These are phyloP conservation scores for Rhodocollybia butyracea DNA, from an alignment of 768 basidiomycete species.

Conservation along the genomic window DNA sequence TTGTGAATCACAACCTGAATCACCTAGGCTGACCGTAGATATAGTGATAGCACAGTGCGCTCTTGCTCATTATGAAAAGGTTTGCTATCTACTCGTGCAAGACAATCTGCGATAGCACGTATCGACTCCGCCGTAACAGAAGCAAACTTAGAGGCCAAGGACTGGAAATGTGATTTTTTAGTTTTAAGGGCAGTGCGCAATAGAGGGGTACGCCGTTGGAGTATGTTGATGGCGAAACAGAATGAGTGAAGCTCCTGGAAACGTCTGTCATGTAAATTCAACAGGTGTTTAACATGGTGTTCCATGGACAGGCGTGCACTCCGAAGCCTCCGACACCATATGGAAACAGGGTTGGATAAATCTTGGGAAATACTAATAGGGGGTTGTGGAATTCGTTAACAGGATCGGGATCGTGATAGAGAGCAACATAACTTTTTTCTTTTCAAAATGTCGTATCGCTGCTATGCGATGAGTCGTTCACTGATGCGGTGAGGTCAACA, in stretches of 20 bases:
- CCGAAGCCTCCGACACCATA: conserved; percentile 40
- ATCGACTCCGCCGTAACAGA: conserved; percentile 21
- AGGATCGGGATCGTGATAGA: conserved; percentile 27
- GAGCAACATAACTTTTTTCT: conserved; percentile 23
- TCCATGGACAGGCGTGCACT: conserved; percentile 22
- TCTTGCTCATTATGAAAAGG: conserved; percentile 24
- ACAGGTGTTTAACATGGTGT: conserved; percentile 31
- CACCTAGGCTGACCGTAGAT: conserved; percentile 17
- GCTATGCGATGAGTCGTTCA: conserved; percentile 27
- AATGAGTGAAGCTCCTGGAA: conserved; percentile 41
- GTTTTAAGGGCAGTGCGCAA: no score
- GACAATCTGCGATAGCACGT: conserved; percentile 16
- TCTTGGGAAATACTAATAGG: conserved; percentile 31
- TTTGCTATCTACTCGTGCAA: conserved; percentile 16
- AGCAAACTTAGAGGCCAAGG: conserved; percentile 22
- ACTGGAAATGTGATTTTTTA: conserved; percentile 20
- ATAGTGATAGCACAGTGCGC: conserved; percentile 18
- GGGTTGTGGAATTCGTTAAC: conserved; percentile 35
- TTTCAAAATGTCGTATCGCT: conserved; percentile 28
- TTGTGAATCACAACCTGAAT: no score
- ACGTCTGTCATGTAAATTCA: no score
- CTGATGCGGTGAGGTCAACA: conserved; percentile 22
- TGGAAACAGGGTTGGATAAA: conserved; percentile 41
- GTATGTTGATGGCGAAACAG: conserved; percentile 39
- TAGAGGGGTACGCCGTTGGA: conserved; percentile 29